These are phyloP conservation scores for Aegilops bicornis DNA, from an alignment of 176 grass and related monocot genomes.

Conservation along the genomic window DNA sequence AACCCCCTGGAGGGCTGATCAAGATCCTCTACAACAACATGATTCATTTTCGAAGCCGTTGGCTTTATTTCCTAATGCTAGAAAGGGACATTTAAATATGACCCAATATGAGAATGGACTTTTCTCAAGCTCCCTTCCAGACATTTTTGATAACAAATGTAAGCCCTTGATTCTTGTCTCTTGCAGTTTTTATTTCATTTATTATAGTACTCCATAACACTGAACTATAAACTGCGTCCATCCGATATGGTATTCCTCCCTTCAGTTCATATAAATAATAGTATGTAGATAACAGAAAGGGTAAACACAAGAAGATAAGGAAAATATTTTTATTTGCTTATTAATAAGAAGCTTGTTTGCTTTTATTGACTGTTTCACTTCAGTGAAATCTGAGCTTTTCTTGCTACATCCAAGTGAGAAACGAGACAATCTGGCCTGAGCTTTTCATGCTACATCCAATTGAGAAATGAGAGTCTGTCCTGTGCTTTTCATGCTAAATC, in stretches of 20 bases:
- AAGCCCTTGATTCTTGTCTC: conserved; percentile 23
- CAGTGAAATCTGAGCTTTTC: conserved; percentile 1
- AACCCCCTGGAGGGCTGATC: conserved; percentile 38
- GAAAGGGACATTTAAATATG: conserved; percentile 38
- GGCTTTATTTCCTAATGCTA: conserved; percentile 46
- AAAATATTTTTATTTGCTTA: not conserved
- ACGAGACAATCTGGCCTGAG: not conserved
- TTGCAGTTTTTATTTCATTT: conserved; percentile 5
- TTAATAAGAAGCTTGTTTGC: conserved; percentile 13
- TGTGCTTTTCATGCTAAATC: conserved; percentile 5
- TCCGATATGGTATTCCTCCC: not conserved
- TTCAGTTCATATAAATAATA: not conserved
- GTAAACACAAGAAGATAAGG: not conserved
- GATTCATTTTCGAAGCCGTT: conserved; percentile 38
- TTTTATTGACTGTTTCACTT: conserved; percentile 12
- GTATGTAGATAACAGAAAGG: not conserved
- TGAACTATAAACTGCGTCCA: not conserved
- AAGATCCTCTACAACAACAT: conserved; percentile 35
- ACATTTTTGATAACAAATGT: conserved; percentile 85
- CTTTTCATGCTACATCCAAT: not conserved
- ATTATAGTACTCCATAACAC: not conserved
- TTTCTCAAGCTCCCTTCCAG: conserved; percentile 83
- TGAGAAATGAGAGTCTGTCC: not conserved
- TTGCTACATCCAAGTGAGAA: not conserved
- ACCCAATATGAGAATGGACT: conserved; percentile 55